Evolutionary conservation across 83 land plant genomes (phyloP), one percentile per base, ranked within the genome.

Genomic region (Diphasiastrum complanatum): DNA sequence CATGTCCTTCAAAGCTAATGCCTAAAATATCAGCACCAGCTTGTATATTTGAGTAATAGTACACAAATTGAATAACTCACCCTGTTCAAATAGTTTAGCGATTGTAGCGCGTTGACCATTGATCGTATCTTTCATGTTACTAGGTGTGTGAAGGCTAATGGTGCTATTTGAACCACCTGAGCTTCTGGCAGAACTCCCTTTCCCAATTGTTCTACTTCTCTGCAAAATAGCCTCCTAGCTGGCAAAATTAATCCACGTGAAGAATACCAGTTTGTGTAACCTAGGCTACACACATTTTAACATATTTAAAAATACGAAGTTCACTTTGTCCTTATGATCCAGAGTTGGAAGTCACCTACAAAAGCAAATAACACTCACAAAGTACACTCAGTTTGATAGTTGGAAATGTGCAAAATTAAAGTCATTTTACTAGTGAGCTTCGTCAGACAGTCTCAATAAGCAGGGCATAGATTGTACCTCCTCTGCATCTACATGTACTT

Each of bases 61-160:
- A n/a, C n/a, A n/a, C n/a, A n/a, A n/a, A n/a, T n/a, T n/a, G n/a
- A n/a, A n/a, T n/a, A 29, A 4, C 16, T 10, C 28, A 64, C 70
- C 70, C 65, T 71, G 75, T 30, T 71, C 75, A 37, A 71, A 71
- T 46, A 71, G 75, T 46, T 71, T 71, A 31, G 75, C 75, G 47
- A 71, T 64, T 19, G 75, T 71, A 32, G 75, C 75, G 18, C 70
- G 61, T 40, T 71, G 75, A 18, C 75, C 75, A 56, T 71, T 71
- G 5, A 65, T 64, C 19, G 75, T 65, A 38, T 71, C 75, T 45
- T 63, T 56, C 64, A 64, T 45, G 36, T 64, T 67, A 49, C 56
- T 64, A 1, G 70, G 69, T 56, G 40, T 71, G 5, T 56, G 52
- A 26, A 52, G 31, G 34, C 60, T 70, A 24, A 70, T 52, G 5